Percentiles rank a stretch among this genome's conserved stretches.
phyloP scores from a whole-genome alignment of 176 grass and related monocot genomes.

The Ensete glaucum region DNA sequence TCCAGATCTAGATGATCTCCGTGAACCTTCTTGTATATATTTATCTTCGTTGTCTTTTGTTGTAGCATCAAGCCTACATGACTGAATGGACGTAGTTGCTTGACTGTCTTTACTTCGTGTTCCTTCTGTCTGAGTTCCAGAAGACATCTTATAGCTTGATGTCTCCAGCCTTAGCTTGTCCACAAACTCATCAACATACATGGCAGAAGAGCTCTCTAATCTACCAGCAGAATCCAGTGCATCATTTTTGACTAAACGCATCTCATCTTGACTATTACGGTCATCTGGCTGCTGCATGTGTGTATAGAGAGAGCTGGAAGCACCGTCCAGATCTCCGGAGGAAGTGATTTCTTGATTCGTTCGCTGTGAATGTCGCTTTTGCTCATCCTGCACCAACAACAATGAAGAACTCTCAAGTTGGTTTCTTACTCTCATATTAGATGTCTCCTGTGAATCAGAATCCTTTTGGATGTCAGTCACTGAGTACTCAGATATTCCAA shows the following conservation, averaged over 20 bases:
- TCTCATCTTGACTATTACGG: conserved; percentile 1
- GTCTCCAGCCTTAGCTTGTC: conserved; percentile 13
- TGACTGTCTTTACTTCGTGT: conserved; percentile 18
- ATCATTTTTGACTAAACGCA: conserved; percentile 36
- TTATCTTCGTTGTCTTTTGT: conserved; percentile 31
- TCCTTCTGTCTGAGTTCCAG: conserved; percentile 14
- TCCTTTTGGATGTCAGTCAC: conserved; percentile 6
- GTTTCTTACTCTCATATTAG: conserved; percentile 20
- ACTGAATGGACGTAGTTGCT: background rate
- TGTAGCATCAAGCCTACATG: conserved; percentile 1
- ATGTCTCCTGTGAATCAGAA: conserved; percentile 23
- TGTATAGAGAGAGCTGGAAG: conserved; percentile 23
- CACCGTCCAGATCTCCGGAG: conserved; percentile 26
- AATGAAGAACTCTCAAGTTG: conserved; percentile 15
- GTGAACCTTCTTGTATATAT: conserved; percentile 30
- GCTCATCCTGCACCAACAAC: conserved; percentile 15
- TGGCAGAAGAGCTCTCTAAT: conserved; percentile 64
- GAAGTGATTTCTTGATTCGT: conserved; percentile 20
- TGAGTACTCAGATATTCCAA: background rate
- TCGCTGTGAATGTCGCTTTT: conserved; percentile 26
- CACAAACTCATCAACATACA: conserved; percentile 40
- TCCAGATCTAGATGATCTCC: conserved; percentile 38
- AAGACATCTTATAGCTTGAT: background rate
- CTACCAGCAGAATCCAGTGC: conserved; percentile 60
- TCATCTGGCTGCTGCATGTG: conserved; percentile 1